Evolutionary conservation across 208 protist genomes (phyloP).

Genomic region (Leptomonas pyrrhocoris): DNA sequence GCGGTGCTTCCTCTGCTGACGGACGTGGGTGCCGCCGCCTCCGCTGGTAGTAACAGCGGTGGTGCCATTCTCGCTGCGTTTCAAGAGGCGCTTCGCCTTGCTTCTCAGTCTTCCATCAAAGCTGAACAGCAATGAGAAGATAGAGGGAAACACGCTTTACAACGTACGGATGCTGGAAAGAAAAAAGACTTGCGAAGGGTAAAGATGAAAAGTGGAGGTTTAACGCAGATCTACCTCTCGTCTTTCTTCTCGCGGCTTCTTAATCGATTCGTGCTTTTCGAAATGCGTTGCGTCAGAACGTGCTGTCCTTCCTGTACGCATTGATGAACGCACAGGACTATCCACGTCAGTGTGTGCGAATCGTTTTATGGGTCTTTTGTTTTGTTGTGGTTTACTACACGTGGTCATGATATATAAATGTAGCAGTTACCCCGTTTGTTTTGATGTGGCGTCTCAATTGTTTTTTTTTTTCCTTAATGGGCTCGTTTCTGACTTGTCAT

Average conservation of each 20-base stretch:
- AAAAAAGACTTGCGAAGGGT: too few relatives aligned
- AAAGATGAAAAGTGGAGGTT: too few relatives aligned
- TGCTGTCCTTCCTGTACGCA: neutral
- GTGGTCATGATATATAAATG: too few relatives aligned
- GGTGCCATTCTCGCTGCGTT: slow-evolving; percentile 23
- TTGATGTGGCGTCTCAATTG: neutral
- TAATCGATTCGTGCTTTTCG: too few relatives aligned
- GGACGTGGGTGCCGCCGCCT: neutral
- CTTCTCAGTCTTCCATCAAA: slow-evolving; percentile 9
- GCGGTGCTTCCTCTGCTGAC: slow-evolving; percentile 16
- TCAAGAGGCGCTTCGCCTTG: slow-evolving; percentile 28
- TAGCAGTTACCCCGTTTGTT: slow-evolving; percentile 1
- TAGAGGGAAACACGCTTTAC: too few relatives aligned
- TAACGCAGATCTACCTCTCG: neutral
- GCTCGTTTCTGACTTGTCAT: neutral
- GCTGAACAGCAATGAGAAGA: neutral
- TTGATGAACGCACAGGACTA: too few relatives aligned
- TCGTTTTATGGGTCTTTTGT: too few relatives aligned
- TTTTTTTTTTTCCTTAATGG: neutral
- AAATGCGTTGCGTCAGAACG: neutral
- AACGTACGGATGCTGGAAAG: too few relatives aligned
- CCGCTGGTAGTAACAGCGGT: neutral
- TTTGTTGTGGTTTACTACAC: too few relatives aligned
- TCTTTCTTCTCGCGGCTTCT: neutral
- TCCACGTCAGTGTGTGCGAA: too few relatives aligned